Percentiles rank a stretch among this genome's conserved stretches.
Conservation (phyloP, 805 yeast genomes). For the Candida ficus region DNA sequence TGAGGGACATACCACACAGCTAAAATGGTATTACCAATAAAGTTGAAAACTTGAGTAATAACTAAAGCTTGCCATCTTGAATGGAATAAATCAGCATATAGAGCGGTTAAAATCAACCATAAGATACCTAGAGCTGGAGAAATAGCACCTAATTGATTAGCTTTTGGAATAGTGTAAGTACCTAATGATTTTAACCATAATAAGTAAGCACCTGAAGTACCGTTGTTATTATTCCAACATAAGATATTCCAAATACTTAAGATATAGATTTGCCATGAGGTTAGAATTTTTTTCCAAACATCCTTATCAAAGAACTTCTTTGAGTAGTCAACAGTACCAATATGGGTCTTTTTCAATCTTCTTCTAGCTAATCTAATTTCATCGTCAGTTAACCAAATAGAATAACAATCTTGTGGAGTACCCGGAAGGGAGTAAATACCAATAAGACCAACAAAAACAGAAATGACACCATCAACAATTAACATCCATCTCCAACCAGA, state of each 20-base stretch:
- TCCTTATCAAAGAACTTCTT: slow-evolving; percentile 34
- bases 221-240: slow-evolving; percentile 51
- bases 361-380: slow-evolving; percentile 50
- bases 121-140: slow-evolving; percentile 31
- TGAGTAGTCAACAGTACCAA: slow-evolving; percentile 23
- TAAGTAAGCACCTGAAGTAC: slow-evolving; percentile 37
- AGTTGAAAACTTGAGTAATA: slow-evolving; percentile 41
- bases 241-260: slow-evolving; percentile 47
- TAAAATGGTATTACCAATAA: slow-evolving; percentile 42
- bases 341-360: slow-evolving; percentile 33
- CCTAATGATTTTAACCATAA: slow-evolving; percentile 47
- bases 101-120: slow-evolving; percentile 8
- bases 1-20: slow-evolving; percentile 50
- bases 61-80: slow-evolving; percentile 35
- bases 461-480: slow-evolving; percentile 55
- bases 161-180: slow-evolving; percentile 31
- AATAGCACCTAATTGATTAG: slow-evolving; percentile 39
- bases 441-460: slow-evolving; percentile 31
- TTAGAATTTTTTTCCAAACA: slow-evolving; percentile 48
- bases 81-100: slow-evolving; percentile 30
- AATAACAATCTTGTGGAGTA: slow-evolving; percentile 54
- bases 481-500: slow-evolving; percentile 68
- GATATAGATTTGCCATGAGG: slow-evolving; percentile 55
- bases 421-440: slow-evolving; percentile 45
- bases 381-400: slow-evolving; percentile 49